Base-by-base conservation (phyloP, 495 filamentous ascomycete genomes). In the Diplogelasinospora grovesii region DNA sequence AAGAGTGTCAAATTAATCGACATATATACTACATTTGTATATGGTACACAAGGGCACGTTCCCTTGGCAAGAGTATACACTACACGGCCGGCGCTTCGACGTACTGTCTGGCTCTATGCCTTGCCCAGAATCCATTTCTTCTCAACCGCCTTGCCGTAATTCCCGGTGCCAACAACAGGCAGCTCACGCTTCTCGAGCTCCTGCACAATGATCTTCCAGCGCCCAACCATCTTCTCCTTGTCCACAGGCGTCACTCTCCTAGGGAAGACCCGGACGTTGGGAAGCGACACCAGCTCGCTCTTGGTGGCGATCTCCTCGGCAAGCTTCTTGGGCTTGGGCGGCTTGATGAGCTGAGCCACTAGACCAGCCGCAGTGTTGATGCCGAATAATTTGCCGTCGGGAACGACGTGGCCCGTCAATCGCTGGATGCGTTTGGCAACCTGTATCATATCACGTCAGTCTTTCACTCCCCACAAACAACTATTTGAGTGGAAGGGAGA, bases 191-290 rank as follows among this genome's bases (percentile, higher is more conserved):
- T 67, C 53, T 74, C 63, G 28, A 94, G 71, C 64, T 83, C 83
- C 55, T 76, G 56, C 54, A 85, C 75, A 53, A 94, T 88, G 21
- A 89, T 51, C 76, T 94, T 92, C 79, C 81, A 86, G 49, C 90
- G 75, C 4, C 90, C 90, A 18, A 90, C 50, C 46, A 75, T 74
- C 57, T 75, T 79, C 60, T 94, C 86, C 59, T 77, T 77, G 61
- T 88, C 74, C 34, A 77, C 73, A 16, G 72, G 73, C 15, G 75
- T 84, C 36, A 82, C 64, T 47, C 81, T 77, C 41, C 69, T 69
- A 3, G 56, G 47, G 37, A 67, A 71, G 8, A 94, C 61, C 48
- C 70, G 73, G 28, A 96, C 81, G 56, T 95, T 95, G 34, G 79
- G 69, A 22, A 89, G 59, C 2, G 50, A 50, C 6, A 57, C 43